A percentile compares a stretch with the other conserved stretches of the same genome.
Conservation (phyloP, 192 early-diverging fungal genomes). For the Entophlyctis luteolus region DNA sequence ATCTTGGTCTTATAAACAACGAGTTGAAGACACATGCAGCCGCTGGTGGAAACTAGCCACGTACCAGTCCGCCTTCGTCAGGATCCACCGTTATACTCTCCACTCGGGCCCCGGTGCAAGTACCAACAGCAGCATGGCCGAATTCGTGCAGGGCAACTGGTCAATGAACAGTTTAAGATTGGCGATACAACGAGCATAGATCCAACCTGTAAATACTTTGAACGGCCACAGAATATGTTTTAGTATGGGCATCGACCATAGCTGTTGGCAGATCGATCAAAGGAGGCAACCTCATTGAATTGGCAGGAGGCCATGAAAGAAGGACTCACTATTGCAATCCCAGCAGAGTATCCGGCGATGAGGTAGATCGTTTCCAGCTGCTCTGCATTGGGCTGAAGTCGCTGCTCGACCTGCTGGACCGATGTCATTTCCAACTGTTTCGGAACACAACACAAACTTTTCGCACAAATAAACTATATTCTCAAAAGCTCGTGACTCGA, state of each 20-base stretch:
- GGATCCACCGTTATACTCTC: conserved; percentile 87
- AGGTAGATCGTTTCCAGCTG: conserved; percentile 50
- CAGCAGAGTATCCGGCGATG: conserved; percentile 35
- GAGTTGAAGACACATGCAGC: neutral
- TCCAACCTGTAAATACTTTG: conserved; percentile 56
- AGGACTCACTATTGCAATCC: conserved; percentile 14
- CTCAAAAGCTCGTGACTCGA: no score
- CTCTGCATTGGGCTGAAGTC: conserved; percentile 29
- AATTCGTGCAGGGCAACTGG: conserved; percentile 93
- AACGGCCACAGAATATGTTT: conserved; percentile 90
- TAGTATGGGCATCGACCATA: conserved; percentile 85
- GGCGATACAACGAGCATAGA: neutral
- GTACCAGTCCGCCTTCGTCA: conserved; percentile 80
- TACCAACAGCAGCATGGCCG: conserved; percentile 82
- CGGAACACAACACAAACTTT: no score
- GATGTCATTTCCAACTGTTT: neutral
- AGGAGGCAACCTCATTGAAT: neutral
- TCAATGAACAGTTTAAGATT: conserved; percentile 18
- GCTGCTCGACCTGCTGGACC: neutral
- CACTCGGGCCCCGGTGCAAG: conserved; percentile 84
- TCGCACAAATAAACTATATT: no score
- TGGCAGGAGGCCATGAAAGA: neutral
- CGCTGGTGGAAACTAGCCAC: neutral
- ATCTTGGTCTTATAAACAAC: conserved; percentile 37
- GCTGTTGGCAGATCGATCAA: neutral